Base-by-base conservation (phyloP, 345 rosid species). In the Acer yangbiense region DNA sequence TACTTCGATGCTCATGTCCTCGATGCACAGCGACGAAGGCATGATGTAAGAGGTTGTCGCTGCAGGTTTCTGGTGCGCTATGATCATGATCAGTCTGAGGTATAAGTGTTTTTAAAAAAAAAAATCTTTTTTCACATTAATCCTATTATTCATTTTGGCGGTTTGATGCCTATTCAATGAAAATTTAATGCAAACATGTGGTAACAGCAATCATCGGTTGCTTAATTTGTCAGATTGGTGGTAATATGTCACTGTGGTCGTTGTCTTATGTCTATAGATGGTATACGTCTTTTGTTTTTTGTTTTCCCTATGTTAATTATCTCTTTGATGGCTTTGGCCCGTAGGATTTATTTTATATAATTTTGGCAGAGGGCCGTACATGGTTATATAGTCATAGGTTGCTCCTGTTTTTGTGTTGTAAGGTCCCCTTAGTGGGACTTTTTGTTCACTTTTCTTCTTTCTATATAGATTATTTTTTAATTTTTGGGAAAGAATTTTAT, bases 31-130 rank as follows among this genome's bases (percentile, higher is more conserved):
- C 93, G 98, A 77, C 85, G 99, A 74, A 88, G 99, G 71, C 99
- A 97, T 80, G 99, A 97, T 83, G 92, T 89, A 7, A 93, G 99
- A 86, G 99, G 99, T 76, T 97, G 99, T 78, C 98, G 98, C 13
- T 97, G 99, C 88, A 87, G 99, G 79, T 94, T 94, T 83, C 85
- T 94, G 83, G 99, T 97, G 82, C 98, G 98, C 66, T 97, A 97
- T 78, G 93, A 90, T 86, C 99, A 97, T 70, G 98, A 97, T 83
- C 96, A 89, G 32, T 86, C 98, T 27, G 98, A 97, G 99, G 99
- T 94, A 85, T 68, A 78, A 70, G 14, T 73, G 62, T 76, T n/a
- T 3, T 4, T 35, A 4, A 1, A 29, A 29, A 29, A 29, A 0
- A 23, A 32, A 35, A 43, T 8, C 46, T 43, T 69, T 32, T 72